Conservation (phyloP, 106 monocot genomes). For the Gastrodia elata region DNA sequence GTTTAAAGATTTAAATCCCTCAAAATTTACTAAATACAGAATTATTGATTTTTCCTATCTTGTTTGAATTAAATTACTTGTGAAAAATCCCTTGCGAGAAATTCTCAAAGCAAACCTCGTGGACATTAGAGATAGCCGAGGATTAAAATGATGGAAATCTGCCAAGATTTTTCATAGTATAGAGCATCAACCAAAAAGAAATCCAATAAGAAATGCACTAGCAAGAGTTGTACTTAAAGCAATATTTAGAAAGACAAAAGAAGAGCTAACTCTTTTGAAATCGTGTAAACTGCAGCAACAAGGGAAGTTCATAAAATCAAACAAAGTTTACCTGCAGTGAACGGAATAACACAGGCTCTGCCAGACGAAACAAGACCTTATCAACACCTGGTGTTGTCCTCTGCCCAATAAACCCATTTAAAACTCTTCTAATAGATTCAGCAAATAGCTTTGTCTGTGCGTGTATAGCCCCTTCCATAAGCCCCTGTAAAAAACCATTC, state of each 20-base stretch:
- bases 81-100: not conserved
- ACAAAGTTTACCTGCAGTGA: conserved; percentile 63
- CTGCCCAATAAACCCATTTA: conserved; percentile 67
- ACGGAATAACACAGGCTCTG: conserved; percentile 84
- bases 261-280: not conserved
- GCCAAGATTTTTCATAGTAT: too few relatives aligned
- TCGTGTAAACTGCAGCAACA: not conserved
- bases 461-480: conserved; percentile 73
- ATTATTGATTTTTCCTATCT: too few relatives aligned
- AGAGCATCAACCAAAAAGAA: too few relatives aligned
- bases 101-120: not conserved
- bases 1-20: too few relatives aligned
- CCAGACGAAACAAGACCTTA: conserved; percentile 71
- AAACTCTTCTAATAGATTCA: conserved; percentile 56
- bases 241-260: not conserved
- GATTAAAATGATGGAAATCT: not conserved
- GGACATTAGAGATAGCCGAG: not conserved
- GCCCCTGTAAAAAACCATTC: conserved; percentile 67
- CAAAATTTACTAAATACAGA: too few relatives aligned
- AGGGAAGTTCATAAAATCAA: not conserved
- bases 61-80: too few relatives aligned
- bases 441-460: conserved; percentile 47
- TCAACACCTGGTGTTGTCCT: conserved; percentile 78
- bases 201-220: not conserved
- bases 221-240: not conserved